Percentiles rank a stretch among this genome's conserved stretches.
These are phyloP conservation scores for Solanum chaucha DNA, from an alignment of 257 asterid genomes.

Conservation along the genomic window DNA sequence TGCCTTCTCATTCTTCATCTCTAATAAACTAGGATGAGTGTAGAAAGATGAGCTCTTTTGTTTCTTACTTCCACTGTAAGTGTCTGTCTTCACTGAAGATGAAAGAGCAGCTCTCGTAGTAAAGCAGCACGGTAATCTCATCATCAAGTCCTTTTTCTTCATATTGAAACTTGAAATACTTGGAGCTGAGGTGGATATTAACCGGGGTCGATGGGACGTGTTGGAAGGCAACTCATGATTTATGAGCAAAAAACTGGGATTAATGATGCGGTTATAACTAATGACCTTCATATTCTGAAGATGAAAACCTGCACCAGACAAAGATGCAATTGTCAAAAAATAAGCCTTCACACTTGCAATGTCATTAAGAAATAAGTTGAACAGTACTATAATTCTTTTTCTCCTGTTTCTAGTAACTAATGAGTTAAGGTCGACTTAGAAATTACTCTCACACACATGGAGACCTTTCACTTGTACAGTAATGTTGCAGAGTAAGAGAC, in stretches of 20 bases:
- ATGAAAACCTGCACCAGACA: conserved; percentile 18
- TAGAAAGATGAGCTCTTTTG: conserved; percentile 50
- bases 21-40: conserved; percentile 68
- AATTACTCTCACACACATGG: not conserved
- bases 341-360: not conserved
- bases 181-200: conserved; percentile 21
- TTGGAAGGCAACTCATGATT: conserved; percentile 48
- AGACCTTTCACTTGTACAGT: not conserved
- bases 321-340: not conserved
- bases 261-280: conserved; percentile 39
- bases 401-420: not conserved
- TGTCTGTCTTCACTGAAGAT: conserved; percentile 20
- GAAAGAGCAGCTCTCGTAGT: conserved; percentile 39
- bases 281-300: conserved; percentile 41
- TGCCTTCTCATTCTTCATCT: conserved; percentile 68
- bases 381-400: not conserved
- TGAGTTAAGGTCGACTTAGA: not conserved
- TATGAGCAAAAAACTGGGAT: conserved; percentile 47
- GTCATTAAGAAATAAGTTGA: not conserved
- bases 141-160: conserved; percentile 26
- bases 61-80: conserved; percentile 15
- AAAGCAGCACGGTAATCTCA: conserved; percentile 35
- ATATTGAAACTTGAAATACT: conserved; percentile 19
- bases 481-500: not conserved
- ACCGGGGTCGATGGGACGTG: conserved; percentile 20